phyloP scores from a whole-genome alignment of 768 basidiomycete genomes.

The Roridomyces roridus region DNA sequence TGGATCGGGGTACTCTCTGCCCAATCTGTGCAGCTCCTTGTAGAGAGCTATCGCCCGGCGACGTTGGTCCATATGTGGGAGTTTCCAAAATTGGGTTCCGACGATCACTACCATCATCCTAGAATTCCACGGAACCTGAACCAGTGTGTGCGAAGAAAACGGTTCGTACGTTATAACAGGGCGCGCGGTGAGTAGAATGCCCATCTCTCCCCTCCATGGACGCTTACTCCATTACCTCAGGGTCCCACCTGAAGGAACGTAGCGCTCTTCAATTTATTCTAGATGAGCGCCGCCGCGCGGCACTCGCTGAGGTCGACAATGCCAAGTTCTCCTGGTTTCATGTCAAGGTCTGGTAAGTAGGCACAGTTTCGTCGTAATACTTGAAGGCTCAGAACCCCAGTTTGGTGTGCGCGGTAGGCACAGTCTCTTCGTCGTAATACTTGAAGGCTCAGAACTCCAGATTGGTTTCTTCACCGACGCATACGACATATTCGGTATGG shows the following conservation, averaged over 20 bases:
- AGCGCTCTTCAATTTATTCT: conserved; percentile 47
- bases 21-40: conserved; percentile 82
- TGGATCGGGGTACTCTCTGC: conserved; percentile 83
- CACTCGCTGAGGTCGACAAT: conserved; percentile 86
- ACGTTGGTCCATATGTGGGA: conserved; percentile 34
- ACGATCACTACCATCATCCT: neutral
- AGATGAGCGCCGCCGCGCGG: conserved; percentile 77
- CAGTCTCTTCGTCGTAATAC: too few species aligned
- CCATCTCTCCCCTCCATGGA: conserved; percentile 33
- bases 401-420: too few species aligned
- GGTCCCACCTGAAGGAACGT: too few species aligned
- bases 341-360: conserved; percentile 37
- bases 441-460: too few species aligned
- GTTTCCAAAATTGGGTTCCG: neutral
- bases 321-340: conserved; percentile 91
- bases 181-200: neutral
- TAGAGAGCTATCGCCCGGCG: conserved; percentile 74
- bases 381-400: too few species aligned
- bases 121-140: too few species aligned
- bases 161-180: neutral
- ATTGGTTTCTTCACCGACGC: conserved; percentile 34
- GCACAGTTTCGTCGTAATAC: neutral
- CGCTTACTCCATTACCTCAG: conserved; percentile 41
- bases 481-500: conserved; percentile 78
- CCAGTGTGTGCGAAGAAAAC: too few species aligned